phyloP scores from a whole-genome alignment of 1,284 basidiomycete species.

The Leucoagaricus sp. region DNA sequence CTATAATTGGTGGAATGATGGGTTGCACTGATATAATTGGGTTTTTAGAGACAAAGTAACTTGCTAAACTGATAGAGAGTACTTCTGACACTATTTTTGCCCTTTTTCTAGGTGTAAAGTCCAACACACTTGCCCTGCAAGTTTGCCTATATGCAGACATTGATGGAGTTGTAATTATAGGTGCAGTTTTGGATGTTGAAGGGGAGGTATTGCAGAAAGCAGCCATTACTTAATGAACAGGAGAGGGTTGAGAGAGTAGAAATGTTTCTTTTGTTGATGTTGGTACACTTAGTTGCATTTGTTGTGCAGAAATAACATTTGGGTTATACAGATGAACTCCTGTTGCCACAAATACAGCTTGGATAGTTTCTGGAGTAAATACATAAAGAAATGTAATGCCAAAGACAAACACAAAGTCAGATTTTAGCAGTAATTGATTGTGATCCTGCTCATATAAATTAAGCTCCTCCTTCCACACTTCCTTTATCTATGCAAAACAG shows the following conservation, averaged over 20 bases:
- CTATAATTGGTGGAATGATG: too few species aligned
- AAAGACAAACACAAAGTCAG: constrained; percentile 22
- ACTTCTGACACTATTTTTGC: too few species aligned
- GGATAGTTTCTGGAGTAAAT: constrained; percentile 22
- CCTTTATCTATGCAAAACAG: constrained; percentile 31
- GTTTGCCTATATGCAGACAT: too few species aligned
- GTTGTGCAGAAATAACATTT: constrained; percentile 22
- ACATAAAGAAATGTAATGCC: constrained; percentile 17
- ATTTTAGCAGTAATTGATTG: constrained; percentile 21
- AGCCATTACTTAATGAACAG: too few species aligned
- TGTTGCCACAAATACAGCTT: constrained; percentile 30
- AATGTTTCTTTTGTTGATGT: constrained; percentile 26
- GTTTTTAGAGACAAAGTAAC: too few species aligned
- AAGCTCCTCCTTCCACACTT: constrained; percentile 18
- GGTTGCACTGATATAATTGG: too few species aligned
- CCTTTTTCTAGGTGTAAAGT: too few species aligned
- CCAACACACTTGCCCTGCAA: too few species aligned
- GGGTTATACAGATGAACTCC: constrained; percentile 33
- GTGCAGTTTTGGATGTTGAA: too few species aligned
- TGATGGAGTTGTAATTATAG: too few species aligned
- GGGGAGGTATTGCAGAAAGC: too few species aligned
- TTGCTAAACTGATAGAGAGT: too few species aligned
- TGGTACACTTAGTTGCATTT: constrained; percentile 26
- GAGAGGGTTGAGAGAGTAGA: constrained; percentile 25
- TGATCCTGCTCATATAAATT: constrained; percentile 18